Evolutionary conservation across 768 basidiomycete genomes (phyloP), one percentile per base, ranked within the genome.

Genomic region (Cystobasidium ongulense): DNA sequence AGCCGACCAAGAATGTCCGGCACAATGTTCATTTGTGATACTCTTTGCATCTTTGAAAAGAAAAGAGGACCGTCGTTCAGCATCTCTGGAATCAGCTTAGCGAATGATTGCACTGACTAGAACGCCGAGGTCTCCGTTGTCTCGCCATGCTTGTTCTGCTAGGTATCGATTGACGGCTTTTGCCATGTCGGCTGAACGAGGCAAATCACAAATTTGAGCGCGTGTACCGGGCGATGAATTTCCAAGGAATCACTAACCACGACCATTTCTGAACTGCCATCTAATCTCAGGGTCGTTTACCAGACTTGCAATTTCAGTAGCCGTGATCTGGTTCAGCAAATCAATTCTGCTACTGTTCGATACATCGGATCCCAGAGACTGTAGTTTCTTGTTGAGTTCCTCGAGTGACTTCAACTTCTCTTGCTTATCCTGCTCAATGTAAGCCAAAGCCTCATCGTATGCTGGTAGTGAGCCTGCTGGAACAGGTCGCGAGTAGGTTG

Each of bases 11-110:
- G 80, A 13, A 94, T 82, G 79, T 99, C 95, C 0, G 95, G 94
- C 1, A 96, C 84, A 72, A 98, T 88, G 63, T 88, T 82, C 91
- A 96, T 92, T 82, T 93, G 90, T 77, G 91, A 85, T 54, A 98
- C 79, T 79, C 94, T 89, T 79, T 96, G 90, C 92, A 96, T 96
- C 89, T 93, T 18, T 46, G 63, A 38, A 13, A 10, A 25, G 10
- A 53, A 25, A 21, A 39, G 35, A 53, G 35, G 29, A 27, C 29
- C n/a, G n/a, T n/a, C n/a, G n/a, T n/a, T n/a, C n/a, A n/a, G n/a
- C n/a, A 13, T 46, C n/a, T 13, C 43, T 46, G 43, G 43, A 13
- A n/a, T 46, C 43, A 46, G 43, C n/a, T 25, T 59, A 13, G 11
- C 57, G 18, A 59, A 0, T 15, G 7, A 38, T 73, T 17, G 36